These are phyloP conservation scores for Knoxdaviesia capensis DNA, from an alignment of 2,329 filamentous ascomycete genomes.

Conservation along the genomic window DNA sequence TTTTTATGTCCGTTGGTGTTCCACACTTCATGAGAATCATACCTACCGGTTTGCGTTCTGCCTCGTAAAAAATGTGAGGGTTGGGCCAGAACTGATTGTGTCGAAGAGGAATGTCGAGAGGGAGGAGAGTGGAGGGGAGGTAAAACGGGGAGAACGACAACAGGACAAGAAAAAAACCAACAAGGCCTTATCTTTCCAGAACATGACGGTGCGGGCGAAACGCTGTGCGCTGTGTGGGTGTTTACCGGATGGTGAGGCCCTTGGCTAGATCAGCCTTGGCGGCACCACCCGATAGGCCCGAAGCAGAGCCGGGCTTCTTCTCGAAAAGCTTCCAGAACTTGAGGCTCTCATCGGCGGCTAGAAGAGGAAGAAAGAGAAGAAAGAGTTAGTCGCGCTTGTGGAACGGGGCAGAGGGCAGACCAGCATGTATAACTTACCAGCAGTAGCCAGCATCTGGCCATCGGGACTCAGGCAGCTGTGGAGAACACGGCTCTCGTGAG, in stretches of 20 bases:
- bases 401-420: neutral
- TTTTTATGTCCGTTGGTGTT: neutral
- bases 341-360: conserved; percentile 82
- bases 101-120: too few relatives aligned
- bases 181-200: too few relatives aligned
- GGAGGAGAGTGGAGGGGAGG: too few relatives aligned
- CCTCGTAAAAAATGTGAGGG: too few relatives aligned
- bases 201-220: too few relatives aligned
- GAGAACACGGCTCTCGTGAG: conserved; percentile 88
- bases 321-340: conserved; percentile 99
- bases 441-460: conserved; percentile 93
- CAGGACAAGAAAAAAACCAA: too few relatives aligned
- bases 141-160: too few relatives aligned
- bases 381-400: neutral
- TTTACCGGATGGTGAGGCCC: conserved; percentile 83
- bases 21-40: neutral
- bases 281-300: conserved; percentile 45
- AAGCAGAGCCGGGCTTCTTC: conserved; percentile 69
- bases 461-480: conserved; percentile 96
- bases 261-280: conserved; percentile 74
- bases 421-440: conserved; percentile 30
- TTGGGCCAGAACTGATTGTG: too few relatives aligned
- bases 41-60: too few relatives aligned
- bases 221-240: neutral
- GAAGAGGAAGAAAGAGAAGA: neutral